phyloP scores from a whole-genome alignment of 169 alveolate species.

The Cryptosporidium sp. region DNA sequence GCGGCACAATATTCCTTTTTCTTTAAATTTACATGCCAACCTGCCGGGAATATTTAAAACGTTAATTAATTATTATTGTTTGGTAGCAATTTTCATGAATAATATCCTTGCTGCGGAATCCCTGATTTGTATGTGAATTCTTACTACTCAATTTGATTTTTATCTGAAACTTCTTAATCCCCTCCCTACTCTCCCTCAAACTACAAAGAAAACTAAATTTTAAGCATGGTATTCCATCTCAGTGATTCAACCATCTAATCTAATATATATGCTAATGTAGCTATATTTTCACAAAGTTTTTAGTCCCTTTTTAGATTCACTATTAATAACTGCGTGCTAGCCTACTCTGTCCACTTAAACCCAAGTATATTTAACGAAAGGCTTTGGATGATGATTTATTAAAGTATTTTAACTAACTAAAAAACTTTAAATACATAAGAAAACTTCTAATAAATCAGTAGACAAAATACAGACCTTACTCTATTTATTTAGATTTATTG shows the following conservation, averaged over 20 bases:
- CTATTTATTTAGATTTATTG: not conserved
- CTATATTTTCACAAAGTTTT: not conserved
- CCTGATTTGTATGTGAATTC: not conserved
- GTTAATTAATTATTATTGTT: not conserved
- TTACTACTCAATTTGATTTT: too few species aligned
- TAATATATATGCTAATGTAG: too few species aligned
- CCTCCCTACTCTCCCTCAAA: not conserved
- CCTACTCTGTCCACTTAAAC: not conserved
- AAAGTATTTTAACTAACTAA: too few species aligned
- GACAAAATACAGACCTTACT: not conserved
- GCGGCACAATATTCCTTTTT: constrained; percentile 58
- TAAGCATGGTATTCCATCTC: too few species aligned
- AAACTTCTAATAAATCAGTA: not conserved
- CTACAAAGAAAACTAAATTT: not conserved
- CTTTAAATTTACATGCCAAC: constrained; percentile 2
- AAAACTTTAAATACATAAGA: too few species aligned
- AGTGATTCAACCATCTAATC: too few species aligned
- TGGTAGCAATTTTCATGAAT: not conserved
- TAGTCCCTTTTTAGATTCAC: not conserved
- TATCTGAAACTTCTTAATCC: not conserved
- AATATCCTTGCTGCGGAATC: not conserved
- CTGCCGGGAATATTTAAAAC: not conserved
- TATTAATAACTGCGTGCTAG: not conserved
- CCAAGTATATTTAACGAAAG: too few species aligned
- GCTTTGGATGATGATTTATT: too few species aligned